Conservation (phyloP, 2,329 filamentous ascomycete species). For the Zymoseptoria passerinii region DNA sequence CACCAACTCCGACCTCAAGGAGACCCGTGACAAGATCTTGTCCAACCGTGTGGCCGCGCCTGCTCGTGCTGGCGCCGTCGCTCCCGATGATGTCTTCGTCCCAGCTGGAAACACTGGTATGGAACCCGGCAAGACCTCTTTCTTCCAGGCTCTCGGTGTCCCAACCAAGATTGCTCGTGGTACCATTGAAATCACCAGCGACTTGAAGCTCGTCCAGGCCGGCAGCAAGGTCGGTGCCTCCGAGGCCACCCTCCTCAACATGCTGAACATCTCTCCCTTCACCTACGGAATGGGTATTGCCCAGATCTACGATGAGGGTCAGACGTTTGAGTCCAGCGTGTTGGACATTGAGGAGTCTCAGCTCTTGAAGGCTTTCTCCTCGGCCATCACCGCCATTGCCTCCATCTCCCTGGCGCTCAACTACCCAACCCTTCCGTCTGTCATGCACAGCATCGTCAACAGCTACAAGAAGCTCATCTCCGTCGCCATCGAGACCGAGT, state of each 20-base stretch:
- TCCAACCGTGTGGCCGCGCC: constrained; percentile 96
- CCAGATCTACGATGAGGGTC: constrained; percentile 97
- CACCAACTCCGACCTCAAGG: constrained; percentile 95
- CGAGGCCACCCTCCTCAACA: constrained; percentile 97
- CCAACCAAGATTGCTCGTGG: constrained; percentile 99
- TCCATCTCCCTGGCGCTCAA: constrained; percentile 82
- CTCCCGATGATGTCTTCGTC: constrained; percentile 85
- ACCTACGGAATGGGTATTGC: constrained; percentile 95
- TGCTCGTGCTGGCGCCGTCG: constrained; percentile 94
- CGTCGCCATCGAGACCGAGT: constrained; percentile 82
- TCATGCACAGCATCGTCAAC: constrained; percentile 96
- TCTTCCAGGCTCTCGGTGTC: constrained; percentile 99
- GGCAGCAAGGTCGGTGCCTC: constrained; percentile 93
- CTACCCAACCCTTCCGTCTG: constrained; percentile 92
- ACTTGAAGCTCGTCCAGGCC: constrained; percentile 95
- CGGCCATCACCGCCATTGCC: constrained; percentile 79
- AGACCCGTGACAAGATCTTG: constrained; percentile 85
- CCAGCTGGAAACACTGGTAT: constrained; percentile 99
- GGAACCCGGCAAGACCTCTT: constrained; percentile 99
- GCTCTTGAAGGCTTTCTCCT: constrained; percentile 74
- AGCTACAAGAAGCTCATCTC: constrained; percentile 93
- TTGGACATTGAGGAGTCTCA: constrained; percentile 93
- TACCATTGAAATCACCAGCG: constrained; percentile 99
- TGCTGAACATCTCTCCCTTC: constrained; percentile 99
- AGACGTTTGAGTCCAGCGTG: constrained; percentile 77